These are phyloP conservation scores for Ceratobasidium sp. DNA, from an alignment of 1,284 basidiomycete genomes.

Conservation along the genomic window DNA sequence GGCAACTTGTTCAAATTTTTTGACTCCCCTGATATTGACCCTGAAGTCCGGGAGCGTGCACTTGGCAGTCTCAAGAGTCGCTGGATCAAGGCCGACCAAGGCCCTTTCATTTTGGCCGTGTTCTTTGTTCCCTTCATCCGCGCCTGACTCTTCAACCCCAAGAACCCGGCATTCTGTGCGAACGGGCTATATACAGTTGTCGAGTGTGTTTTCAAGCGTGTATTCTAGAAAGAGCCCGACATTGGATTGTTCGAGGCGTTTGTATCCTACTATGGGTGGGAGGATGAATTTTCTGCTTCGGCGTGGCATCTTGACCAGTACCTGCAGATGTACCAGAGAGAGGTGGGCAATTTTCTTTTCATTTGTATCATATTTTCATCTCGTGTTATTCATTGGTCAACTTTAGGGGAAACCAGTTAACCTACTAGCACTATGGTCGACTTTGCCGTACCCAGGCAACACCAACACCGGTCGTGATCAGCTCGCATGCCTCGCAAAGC, in stretches of 20 bases:
- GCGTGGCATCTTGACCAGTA: slow-evolving; percentile 3
- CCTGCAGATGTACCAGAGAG: background rate
- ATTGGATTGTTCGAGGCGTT: background rate
- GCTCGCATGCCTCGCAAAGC: slow-evolving; percentile 49
- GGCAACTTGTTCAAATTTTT: slow-evolving; percentile 4
- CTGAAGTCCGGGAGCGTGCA: background rate
- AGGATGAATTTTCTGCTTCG: background rate
- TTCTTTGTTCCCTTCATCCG: slow-evolving; percentile 22
- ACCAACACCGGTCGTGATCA: slow-evolving; percentile 45
- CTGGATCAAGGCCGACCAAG: slow-evolving; percentile 22
- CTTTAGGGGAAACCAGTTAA: background rate
- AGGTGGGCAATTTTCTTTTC: background rate
- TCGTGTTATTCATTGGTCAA: too few species aligned
- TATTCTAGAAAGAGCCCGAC: background rate
- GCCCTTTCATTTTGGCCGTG: slow-evolving; percentile 13
- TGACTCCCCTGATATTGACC: background rate
- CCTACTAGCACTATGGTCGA: background rate
- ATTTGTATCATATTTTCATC: too few species aligned
- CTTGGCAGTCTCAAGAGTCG: slow-evolving; percentile 15
- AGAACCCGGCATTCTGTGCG: background rate
- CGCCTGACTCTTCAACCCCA: background rate
- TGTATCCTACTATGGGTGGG: background rate
- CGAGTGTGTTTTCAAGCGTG: background rate
- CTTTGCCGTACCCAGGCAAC: background rate
- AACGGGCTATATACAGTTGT: background rate